These are phyloP conservation scores for Irineochytrium annulatum DNA, from an alignment of 192 early-diverging fungal species.

Conservation along the genomic window DNA sequence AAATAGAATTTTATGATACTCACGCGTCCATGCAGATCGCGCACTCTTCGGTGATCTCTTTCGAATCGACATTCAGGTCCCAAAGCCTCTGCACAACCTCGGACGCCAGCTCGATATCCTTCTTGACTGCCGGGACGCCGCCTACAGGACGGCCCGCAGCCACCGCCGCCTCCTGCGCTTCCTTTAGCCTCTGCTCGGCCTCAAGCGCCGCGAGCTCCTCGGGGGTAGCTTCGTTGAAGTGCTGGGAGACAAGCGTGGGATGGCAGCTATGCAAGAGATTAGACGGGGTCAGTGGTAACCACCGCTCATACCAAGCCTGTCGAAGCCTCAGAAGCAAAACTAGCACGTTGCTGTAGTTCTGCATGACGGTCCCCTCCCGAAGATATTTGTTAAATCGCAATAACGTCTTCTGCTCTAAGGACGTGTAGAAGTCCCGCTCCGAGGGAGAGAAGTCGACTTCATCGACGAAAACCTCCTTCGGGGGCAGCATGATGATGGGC, in stretches of 20 bases:
- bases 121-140: not conserved
- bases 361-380: conserved; percentile 41
- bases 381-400: conserved; percentile 37
- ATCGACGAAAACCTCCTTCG: conserved; percentile 2
- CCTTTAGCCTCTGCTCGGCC: not conserved
- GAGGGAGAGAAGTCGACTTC: conserved; percentile 21
- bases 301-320: conserved; percentile 38
- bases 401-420: conserved; percentile 30
- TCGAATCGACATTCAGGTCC: conserved; percentile 20
- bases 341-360: conserved; percentile 46
- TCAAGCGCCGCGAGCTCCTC: conserved; percentile 8
- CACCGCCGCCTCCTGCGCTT: not conserved
- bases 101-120: not conserved
- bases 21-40: conserved; percentile 40
- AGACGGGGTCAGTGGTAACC: not conserved
- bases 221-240: conserved; percentile 19
- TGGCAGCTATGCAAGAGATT: conserved; percentile 24
- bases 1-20: no score
- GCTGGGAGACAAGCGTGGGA: conserved; percentile 26
- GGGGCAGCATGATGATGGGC: conserved; percentile 61
- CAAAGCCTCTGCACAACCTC: conserved; percentile 23
- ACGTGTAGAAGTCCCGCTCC: conserved; percentile 61
- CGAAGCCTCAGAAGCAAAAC: conserved; percentile 37
- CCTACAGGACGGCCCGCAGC: not conserved
- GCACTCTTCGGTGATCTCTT: conserved; percentile 32